Percentiles rank a stretch among this genome's conserved stretches.
Conservation (phyloP, 352 stramenopile species). For the Phytophthora capsici region DNA sequence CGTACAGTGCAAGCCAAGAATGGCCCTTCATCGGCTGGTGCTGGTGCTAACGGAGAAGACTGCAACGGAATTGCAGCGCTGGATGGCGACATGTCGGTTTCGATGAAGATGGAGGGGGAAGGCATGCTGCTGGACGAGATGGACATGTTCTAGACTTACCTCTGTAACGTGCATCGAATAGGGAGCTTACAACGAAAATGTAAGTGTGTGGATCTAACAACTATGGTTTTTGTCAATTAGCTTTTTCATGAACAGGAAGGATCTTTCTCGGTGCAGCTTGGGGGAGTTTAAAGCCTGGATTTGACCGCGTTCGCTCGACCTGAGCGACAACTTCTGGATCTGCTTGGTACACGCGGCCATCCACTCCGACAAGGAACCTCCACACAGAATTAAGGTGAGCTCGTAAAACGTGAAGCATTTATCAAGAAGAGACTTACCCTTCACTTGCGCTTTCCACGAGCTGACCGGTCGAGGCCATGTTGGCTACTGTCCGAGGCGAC, state of each 20-base stretch:
- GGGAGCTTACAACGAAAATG: conserved; percentile 1
- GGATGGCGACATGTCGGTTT: conserved; percentile 70
- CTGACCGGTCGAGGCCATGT: conserved; percentile 33
- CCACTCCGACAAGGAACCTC: conserved; percentile 82
- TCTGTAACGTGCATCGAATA: background rate
- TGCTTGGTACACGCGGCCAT: conserved; percentile 84
- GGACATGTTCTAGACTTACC: conserved; percentile 73
- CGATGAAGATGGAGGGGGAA: conserved; percentile 87
- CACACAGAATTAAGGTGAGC: no score
- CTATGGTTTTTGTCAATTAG: conserved; percentile 21
- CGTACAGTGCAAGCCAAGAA: conserved; percentile 54
- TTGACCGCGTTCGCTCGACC: conserved; percentile 52
- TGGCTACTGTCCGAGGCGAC: conserved; percentile 31
- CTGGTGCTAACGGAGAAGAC: conserved; percentile 52
- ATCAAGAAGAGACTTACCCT: conserved; percentile 43
- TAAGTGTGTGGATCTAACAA: conserved; percentile 14
- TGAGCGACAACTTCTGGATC: conserved; percentile 68
- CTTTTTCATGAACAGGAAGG: conserved; percentile 23
- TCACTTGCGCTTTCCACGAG: conserved; percentile 69
- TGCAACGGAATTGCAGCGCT: conserved; percentile 81
- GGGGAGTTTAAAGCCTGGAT: conserved; percentile 49
- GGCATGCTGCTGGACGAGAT: conserved; percentile 89
- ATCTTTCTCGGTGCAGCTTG: conserved; percentile 45
- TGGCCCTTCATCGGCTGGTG: conserved; percentile 28
- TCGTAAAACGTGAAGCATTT: conserved; percentile 8